Evolutionary conservation across 75 land plant species (phyloP), one percentile per base, ranked within the genome.

Genomic region (Picea glauca): DNA sequence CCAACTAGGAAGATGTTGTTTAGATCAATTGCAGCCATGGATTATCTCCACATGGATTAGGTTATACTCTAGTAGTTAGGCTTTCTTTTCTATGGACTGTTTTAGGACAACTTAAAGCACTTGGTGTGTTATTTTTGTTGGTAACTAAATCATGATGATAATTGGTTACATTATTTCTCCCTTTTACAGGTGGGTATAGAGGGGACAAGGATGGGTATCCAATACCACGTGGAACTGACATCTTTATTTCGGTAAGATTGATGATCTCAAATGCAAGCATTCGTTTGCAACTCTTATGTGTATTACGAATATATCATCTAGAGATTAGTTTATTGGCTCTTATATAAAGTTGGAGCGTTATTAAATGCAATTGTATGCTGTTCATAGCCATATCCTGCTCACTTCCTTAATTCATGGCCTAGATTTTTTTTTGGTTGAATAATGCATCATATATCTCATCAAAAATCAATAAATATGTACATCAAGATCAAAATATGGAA

Each of bases 211-310:
- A 91, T 82, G 99, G 99, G 56, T 95, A 90, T 81, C 31, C 83
- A 30, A 90, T 97, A 78, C 99, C 99, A 59, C 82, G 87, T 23
- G 99, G 99, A 72, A 89, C 93, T 38, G 99, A 97, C 88, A 88
- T 97, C 38, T 97, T 97, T 79, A 79, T 97, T 76, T 97, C 99
- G 72, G 99, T 97, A 80, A 93, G 92, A 81, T 13, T 54, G 3
- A 67, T 60, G 5, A 35, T 46, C 50, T 38, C 17, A 68, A 40
- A 20, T 20, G 38, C 68, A 33, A 65, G 18, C 38, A 32, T 46
- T 46, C 35, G 20, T 68, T 40, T 68, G 18, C 40, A n/a, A 68
- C 46, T 40, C 72, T 18, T 40, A 18, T 31, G 46, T 5, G 4
- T 65, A 17, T 15, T 68, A 20, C 13, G 20, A 32, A 35, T 7